A percentile compares a stretch with the other conserved stretches of the same genome.
phyloP scores from a whole-genome alignment of 2,329 filamentous ascomycete genomes.

The Lachnellula arida region DNA sequence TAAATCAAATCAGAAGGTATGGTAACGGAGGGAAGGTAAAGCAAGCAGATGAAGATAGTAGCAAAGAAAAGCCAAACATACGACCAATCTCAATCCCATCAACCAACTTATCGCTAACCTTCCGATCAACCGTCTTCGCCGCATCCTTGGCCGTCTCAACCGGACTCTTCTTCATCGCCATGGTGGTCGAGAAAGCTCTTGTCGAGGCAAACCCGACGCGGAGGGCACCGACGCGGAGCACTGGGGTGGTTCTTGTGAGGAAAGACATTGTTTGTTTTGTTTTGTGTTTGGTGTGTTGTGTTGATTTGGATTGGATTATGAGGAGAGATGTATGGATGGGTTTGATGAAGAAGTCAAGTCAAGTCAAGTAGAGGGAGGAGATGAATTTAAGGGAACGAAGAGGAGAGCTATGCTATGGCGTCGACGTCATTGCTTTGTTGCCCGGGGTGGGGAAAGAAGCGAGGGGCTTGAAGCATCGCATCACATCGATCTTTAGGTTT shows the following conservation, averaged over 20 bases:
- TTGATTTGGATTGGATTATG: neutral
- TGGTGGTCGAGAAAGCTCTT: slow-evolving; percentile 46
- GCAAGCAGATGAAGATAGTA: neutral
- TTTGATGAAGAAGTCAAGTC: neutral
- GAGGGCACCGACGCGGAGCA: no score
- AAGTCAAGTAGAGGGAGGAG: neutral
- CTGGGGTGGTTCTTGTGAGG: slow-evolving; percentile 43
- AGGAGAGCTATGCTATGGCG: neutral
- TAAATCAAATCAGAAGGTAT: neutral
- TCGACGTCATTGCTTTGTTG: neutral
- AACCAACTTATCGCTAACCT: slow-evolving; percentile 56
- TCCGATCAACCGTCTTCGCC: slow-evolving; percentile 54
- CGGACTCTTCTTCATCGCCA: slow-evolving; percentile 43
- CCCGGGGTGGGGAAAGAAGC: neutral
- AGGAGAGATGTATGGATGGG: neutral
- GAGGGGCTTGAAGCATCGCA: neutral
- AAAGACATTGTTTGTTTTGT: slow-evolving; percentile 43
- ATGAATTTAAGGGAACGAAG: neutral
- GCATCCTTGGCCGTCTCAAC: slow-evolving; percentile 55
- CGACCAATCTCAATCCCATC: slow-evolving; percentile 55
- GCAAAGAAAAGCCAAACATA: slow-evolving; percentile 33
- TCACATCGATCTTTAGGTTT: no score
- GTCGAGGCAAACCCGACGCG: no score
- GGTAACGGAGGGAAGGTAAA: neutral
- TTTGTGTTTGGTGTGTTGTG: neutral